phyloP scores from a whole-genome alignment of 768 basidiomycete genomes.

The Mycena epipterygia region DNA sequence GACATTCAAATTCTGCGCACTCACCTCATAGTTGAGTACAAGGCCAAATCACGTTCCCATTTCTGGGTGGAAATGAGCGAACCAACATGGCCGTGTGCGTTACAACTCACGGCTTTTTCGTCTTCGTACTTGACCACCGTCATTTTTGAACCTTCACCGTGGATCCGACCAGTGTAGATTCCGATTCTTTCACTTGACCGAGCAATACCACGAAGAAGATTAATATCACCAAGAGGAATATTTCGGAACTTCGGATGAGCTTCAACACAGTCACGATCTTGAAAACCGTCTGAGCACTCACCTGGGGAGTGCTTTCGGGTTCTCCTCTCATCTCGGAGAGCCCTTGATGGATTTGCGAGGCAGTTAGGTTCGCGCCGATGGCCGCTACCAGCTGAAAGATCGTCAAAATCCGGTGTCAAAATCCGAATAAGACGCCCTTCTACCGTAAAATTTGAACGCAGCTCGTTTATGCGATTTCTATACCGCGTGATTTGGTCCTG shows the following conservation, averaged over 20 bases:
- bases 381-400: slow-evolving; percentile 1
- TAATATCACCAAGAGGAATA: not conserved
- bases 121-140: too few relatives aligned
- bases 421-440: not conserved
- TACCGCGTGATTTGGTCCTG: slow-evolving; percentile 1
- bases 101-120: too few relatives aligned
- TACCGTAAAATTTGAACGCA: slow-evolving; percentile 6
- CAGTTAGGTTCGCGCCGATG: not conserved
- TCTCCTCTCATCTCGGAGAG: not conserved
- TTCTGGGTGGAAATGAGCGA: too few relatives aligned
- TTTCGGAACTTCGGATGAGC: not conserved
- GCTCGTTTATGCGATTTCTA: not conserved
- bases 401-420: not conserved
- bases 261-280: not conserved
- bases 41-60: too few relatives aligned
- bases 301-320: not conserved
- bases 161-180: too few relatives aligned
- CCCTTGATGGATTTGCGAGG: not conserved
- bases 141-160: too few relatives aligned
- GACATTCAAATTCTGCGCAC: too few relatives aligned
- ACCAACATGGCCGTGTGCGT: too few relatives aligned
- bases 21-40: too few relatives aligned
- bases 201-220: not conserved
- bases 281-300: not conserved
- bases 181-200: not conserved